phyloP scores from a whole-genome alignment of 305 asterid species.

The Solanum hybrid region DNA sequence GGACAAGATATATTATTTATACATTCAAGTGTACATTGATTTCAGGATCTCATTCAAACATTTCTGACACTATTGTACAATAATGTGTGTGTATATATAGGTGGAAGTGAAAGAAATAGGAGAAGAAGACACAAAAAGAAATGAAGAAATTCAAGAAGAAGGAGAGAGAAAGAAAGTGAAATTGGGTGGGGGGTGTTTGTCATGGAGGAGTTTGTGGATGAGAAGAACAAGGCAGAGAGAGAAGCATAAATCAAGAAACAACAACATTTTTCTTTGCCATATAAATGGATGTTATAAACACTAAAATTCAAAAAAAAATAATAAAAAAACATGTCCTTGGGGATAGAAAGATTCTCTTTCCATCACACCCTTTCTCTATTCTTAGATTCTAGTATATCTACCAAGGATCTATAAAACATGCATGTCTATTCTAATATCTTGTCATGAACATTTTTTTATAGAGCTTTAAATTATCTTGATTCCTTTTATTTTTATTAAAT shows the following conservation, averaged over 20 bases:
- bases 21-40: neutral
- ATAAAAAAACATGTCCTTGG: neutral
- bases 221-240: constrained; percentile 26
- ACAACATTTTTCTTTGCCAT: constrained; percentile 30
- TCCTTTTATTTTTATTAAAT: neutral
- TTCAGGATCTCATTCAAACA: neutral
- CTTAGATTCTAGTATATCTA: neutral
- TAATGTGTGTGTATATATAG: constrained; percentile 14
- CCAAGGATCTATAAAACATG: neutral
- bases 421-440: neutral
- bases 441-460: neutral
- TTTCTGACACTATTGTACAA: neutral
- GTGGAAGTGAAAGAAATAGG: constrained; percentile 18
- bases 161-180: constrained; percentile 10
- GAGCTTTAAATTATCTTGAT: neutral
- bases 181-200: constrained; percentile 46
- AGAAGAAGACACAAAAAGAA: neutral
- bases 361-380: neutral
- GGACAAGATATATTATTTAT: neutral
- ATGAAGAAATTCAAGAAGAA: neutral
- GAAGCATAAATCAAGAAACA: constrained; percentile 19
- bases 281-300: constrained; percentile 32
- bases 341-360: neutral
- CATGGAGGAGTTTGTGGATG: constrained; percentile 36
- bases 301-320: neutral